Conservation (phyloP, 768 basidiomycete species). For the Calocera cornea region DNA sequence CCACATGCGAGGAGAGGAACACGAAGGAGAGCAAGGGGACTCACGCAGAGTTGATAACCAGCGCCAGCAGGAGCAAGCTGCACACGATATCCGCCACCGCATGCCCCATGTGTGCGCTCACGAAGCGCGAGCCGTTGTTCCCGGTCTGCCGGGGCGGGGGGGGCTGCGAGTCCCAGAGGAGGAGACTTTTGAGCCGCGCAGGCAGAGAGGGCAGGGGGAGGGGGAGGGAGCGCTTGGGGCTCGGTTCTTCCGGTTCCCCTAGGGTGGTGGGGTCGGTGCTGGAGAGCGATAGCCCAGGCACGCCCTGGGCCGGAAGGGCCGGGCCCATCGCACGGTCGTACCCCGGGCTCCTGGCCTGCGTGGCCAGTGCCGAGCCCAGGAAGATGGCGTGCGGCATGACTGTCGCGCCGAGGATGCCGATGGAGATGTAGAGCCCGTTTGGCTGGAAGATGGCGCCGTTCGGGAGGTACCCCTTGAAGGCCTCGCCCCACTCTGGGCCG, state of each 20-base stretch:
- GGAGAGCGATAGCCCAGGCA: slow-evolving; percentile 13
- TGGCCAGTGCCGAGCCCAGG: slow-evolving; percentile 73
- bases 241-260: slow-evolving; percentile 1
- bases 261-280: slow-evolving; percentile 10
- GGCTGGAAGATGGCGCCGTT: slow-evolving; percentile 46
- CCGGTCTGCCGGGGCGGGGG: slow-evolving; percentile 23
- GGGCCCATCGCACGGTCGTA: no score
- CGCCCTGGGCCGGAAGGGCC: no score
- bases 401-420: slow-evolving; percentile 69
- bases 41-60: slow-evolving; percentile 74
- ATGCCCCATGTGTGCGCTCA: slow-evolving; percentile 51
- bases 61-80: slow-evolving; percentile 64
- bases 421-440: slow-evolving; percentile 51
- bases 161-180: not conserved
- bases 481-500: slow-evolving; percentile 53
- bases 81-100: slow-evolving; percentile 50
- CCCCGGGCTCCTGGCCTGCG: slow-evolving; percentile 44
- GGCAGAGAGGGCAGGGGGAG: not conserved
- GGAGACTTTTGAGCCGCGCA: not conserved
- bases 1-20: not conserved
- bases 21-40: slow-evolving; percentile 21
- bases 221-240: not conserved
- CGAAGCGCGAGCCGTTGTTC: slow-evolving; percentile 42
- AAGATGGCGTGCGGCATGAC: slow-evolving; percentile 92
- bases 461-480: slow-evolving; percentile 66